phyloP scores from a whole-genome alignment of 1,284 basidiomycete genomes.

The Boletellus dicymbophilus region DNA sequence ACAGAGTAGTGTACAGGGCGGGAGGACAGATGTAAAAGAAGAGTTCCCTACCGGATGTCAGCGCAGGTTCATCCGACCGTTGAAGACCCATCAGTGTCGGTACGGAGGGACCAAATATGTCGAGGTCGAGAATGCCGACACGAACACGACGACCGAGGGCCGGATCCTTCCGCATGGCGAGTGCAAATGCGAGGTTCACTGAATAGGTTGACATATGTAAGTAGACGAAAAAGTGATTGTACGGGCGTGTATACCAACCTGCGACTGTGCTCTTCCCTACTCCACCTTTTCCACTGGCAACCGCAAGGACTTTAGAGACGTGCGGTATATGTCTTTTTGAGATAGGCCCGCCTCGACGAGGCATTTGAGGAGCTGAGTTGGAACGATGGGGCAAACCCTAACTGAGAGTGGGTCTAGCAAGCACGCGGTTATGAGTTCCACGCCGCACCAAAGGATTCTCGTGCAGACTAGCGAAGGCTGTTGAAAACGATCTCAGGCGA shows the following conservation, averaged over 20 bases:
- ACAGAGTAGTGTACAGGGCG: background rate
- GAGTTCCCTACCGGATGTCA: constrained; percentile 74
- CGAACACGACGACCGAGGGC: constrained; percentile 45
- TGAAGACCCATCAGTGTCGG: constrained; percentile 95
- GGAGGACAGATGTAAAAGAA: background rate
- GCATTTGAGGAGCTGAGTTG: constrained; percentile 53
- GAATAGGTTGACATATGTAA: constrained; percentile 5
- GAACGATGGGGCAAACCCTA: constrained; percentile 56
- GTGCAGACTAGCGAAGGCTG: constrained; percentile 26
- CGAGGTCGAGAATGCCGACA: constrained; percentile 91
- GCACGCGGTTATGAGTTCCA: constrained; percentile 1
- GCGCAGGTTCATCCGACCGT: constrained; percentile 74
- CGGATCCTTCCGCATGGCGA: constrained; percentile 46
- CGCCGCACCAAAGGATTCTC: constrained; percentile 47
- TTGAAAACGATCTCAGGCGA: constrained; percentile 20
- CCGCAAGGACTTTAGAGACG: constrained; percentile 77
- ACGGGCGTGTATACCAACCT: constrained; percentile 51
- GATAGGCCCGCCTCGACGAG: constrained; percentile 56
- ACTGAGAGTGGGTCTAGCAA: constrained; percentile 20
- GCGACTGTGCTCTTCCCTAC: constrained; percentile 97
- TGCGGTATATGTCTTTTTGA: constrained; percentile 63
- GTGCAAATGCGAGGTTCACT: constrained; percentile 86
- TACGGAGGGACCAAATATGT: constrained; percentile 96
- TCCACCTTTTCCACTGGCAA: constrained; percentile 95
- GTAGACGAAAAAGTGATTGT: background rate